phyloP scores from a whole-genome alignment of 176 grass and related monocot genomes.

The Eremochloa ophiuroides region DNA sequence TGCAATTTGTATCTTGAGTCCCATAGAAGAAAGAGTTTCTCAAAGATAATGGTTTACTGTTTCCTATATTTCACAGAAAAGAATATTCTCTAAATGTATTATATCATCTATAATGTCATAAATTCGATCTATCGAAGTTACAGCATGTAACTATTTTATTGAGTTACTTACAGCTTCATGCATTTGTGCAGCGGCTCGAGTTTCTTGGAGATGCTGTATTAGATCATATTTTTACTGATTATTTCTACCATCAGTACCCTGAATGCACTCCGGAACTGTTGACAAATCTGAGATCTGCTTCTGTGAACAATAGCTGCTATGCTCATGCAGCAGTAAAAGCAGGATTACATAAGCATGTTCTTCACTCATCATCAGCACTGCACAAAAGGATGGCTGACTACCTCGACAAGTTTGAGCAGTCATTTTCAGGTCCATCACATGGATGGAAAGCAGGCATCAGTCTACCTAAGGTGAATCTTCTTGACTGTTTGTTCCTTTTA shows the following conservation, averaged over 20 bases:
- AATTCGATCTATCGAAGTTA: not conserved
- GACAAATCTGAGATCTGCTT: constrained; percentile 77
- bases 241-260: constrained; percentile 59
- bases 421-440: constrained; percentile 60
- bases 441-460: constrained; percentile 70
- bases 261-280: constrained; percentile 62
- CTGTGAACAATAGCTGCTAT: constrained; percentile 76
- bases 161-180: constrained; percentile 4
- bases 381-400: constrained; percentile 38
- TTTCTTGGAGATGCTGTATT: constrained; percentile 79
- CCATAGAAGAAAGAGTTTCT: not conserved
- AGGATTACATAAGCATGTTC: constrained; percentile 65
- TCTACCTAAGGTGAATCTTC: constrained; percentile 59
- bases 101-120: not conserved
- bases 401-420: constrained; percentile 30
- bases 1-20: not conserved
- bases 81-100: not conserved
- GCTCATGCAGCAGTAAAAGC: constrained; percentile 73
- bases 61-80: not conserved
- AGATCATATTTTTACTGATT: constrained; percentile 61
- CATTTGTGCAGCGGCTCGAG: constrained; percentile 62
- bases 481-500: not conserved
- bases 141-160: not conserved
- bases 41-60: not conserved
- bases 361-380: constrained; percentile 60